Evolutionary conservation across 257 asterid species (phyloP).

Genomic region (Primulina huaijiensis): DNA sequence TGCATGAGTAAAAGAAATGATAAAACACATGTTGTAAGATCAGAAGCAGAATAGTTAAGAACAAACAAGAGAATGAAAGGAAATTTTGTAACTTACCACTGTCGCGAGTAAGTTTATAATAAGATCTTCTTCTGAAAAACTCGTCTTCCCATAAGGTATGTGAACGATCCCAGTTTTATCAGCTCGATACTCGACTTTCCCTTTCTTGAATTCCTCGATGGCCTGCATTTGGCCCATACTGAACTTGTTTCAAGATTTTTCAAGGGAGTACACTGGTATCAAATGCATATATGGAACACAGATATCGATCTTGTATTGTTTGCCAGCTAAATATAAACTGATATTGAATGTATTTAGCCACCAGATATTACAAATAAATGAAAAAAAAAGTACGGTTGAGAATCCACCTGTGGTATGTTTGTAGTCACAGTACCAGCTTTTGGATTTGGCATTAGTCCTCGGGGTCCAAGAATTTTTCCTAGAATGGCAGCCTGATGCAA

Average conservation of each 20-base stretch:
- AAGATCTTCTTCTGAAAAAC: constrained; percentile 92
- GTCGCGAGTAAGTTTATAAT: constrained; percentile 72
- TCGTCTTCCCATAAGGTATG: constrained; percentile 84
- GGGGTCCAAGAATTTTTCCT: constrained; percentile 88
- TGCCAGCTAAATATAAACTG: not conserved
- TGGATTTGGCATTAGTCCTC: constrained; percentile 98
- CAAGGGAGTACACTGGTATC: not conserved
- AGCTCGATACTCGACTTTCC: constrained; percentile 94
- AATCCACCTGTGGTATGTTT: constrained; percentile 87
- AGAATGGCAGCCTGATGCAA: constrained; percentile 76
- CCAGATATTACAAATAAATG: not conserved
- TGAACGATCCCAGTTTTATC: constrained; percentile 99
- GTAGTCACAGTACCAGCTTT: constrained; percentile 98
- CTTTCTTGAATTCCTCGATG: constrained; percentile 91
- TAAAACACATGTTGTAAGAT: not conserved
- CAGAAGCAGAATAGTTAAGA: not conserved
- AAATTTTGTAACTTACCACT: constrained; percentile 46
- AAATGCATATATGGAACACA: constrained; percentile 3
- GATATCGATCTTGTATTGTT: constrained; percentile 8
- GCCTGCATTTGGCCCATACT: constrained; percentile 50
- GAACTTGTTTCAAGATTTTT: not conserved
- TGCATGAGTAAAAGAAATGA: constrained; percentile 28
- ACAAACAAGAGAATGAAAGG: not conserved
- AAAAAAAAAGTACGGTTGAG: constrained; percentile 13
- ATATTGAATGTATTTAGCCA: not conserved